Evolutionary conservation across 78 protist genomes (phyloP).

Genomic region (slime mould (Dictyostelium discoideum)): dicty_2.7 NC_007088.5:4789501-4790000

Average conservation of each 20-base stretch:
- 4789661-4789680: constrained; percentile 42
- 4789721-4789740: constrained; percentile 52
- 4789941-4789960: constrained; percentile 49
- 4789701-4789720: constrained; percentile 47
- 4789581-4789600: no score
- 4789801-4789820: constrained; percentile 47
- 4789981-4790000: constrained; percentile 27
- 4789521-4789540: neutral
- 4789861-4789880: neutral
- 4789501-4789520: constrained; percentile 52
- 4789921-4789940: no score
- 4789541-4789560: constrained; percentile 26
- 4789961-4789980: constrained; percentile 67
- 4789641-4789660: constrained; percentile 45
- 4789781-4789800: constrained; percentile 72
- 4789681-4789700: constrained; percentile 16
- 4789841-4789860: constrained; percentile 24
- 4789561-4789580: neutral
- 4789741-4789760: constrained; percentile 79
- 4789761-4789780: constrained; percentile 74
- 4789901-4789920: constrained; percentile 19
- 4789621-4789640: constrained; percentile 12
- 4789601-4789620: constrained; percentile 44
- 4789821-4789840: constrained; percentile 75
- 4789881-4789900: neutral